These are phyloP conservation scores for Podospora bellae-mahoneyi DNA, from an alignment of 495 filamentous ascomycete genomes.

Conservation along the genomic window DNA sequence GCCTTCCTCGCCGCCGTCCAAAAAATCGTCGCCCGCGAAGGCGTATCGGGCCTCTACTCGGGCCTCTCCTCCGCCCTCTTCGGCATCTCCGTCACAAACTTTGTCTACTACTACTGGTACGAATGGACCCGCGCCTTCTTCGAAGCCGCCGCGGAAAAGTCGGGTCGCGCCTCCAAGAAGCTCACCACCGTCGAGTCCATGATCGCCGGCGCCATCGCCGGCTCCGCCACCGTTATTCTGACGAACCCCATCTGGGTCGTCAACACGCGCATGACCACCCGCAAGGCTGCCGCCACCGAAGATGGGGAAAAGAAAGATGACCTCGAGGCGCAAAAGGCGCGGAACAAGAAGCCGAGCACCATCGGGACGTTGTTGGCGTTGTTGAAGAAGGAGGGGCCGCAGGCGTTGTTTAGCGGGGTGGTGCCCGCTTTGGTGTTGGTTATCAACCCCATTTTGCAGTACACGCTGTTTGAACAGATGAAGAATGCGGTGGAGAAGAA, in stretches of 20 bases:
- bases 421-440: constrained; percentile 90
- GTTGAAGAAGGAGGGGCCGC: constrained; percentile 73
- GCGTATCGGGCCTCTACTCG: constrained; percentile 76
- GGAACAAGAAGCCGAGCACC: constrained; percentile 57
- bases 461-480: constrained; percentile 97
- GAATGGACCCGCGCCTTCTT: constrained; percentile 93
- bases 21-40: constrained; percentile 87
- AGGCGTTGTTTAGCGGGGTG: constrained; percentile 86
- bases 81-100: constrained; percentile 97
- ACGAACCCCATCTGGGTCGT: constrained; percentile 99
- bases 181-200: constrained; percentile 89
- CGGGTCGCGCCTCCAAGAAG: constrained; percentile 75
- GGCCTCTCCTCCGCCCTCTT: constrained; percentile 93
- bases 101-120: constrained; percentile 99
- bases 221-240: constrained; percentile 86
- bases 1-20: constrained; percentile 75
- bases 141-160: constrained; percentile 66
- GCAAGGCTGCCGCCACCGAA: constrained; percentile 52
- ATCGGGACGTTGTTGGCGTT: constrained; percentile 73
- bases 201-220: constrained; percentile 92
- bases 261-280: constrained; percentile 96
- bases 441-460: constrained; percentile 97
- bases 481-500: constrained; percentile 60
- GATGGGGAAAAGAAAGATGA: constrained; percentile 29
- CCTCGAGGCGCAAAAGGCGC: constrained; percentile 26